These are phyloP conservation scores for Hymenotorrendiella dingleyae DNA, from an alignment of 2,329 filamentous ascomycete species.

Conservation along the genomic window DNA sequence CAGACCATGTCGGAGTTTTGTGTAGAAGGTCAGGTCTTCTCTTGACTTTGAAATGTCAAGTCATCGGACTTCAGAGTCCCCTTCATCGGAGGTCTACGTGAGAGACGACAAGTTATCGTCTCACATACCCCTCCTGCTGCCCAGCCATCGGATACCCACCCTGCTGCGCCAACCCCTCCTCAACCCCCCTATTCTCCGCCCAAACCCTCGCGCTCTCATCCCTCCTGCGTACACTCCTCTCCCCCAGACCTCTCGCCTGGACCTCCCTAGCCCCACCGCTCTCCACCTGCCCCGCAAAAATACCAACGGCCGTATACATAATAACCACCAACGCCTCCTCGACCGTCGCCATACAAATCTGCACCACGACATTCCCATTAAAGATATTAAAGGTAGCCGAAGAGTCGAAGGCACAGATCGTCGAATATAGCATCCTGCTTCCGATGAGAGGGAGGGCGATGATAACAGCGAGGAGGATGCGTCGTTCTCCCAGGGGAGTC, in stretches of 20 bases:
- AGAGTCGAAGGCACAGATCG: constrained; percentile 25
- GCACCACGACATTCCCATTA: constrained; percentile 22
- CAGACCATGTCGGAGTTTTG: no score
- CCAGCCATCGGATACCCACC: no score
- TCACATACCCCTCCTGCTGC: no score
- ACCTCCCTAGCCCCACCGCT: background rate
- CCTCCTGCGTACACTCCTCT: constrained; percentile 1
- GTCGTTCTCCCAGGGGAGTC: constrained; percentile 26
- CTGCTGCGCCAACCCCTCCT: no score
- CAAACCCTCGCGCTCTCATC: background rate
- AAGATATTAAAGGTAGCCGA: constrained; percentile 2
- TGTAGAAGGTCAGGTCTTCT: no score
- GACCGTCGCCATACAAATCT: constrained; percentile 26
- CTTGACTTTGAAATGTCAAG: no score
- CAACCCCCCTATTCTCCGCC: background rate
- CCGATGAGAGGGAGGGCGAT: constrained; percentile 28
- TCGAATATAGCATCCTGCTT: constrained; percentile 29
- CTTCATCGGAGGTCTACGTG: no score
- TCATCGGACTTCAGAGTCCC: no score
- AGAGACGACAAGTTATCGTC: no score
- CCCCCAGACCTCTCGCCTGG: background rate
- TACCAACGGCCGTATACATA: constrained; percentile 9
- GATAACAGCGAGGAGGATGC: constrained; percentile 26
- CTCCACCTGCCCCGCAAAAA: background rate
- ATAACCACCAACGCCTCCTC: constrained; percentile 26